These are phyloP conservation scores for Pichia insulana DNA, from an alignment of 805 yeast genomes.

Conservation along the genomic window DNA sequence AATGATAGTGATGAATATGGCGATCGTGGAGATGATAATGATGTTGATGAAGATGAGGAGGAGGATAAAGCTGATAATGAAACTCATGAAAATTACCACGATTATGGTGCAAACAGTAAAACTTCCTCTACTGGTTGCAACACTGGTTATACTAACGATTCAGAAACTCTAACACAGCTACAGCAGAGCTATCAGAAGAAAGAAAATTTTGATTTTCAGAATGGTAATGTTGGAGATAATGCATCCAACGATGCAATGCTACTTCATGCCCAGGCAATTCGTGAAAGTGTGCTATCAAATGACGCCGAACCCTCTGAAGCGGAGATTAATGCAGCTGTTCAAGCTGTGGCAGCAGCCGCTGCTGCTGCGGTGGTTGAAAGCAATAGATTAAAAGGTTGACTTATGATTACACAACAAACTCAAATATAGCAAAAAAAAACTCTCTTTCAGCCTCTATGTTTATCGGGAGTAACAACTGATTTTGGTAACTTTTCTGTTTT, in stretches of 20 bases:
- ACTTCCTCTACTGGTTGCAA: no score
- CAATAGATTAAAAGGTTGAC: neutral
- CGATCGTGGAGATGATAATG: neutral
- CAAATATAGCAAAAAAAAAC: neutral
- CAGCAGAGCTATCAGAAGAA: neutral
- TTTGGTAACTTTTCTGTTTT: conserved; percentile 2
- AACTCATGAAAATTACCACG: no score
- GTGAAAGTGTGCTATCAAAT: conserved; percentile 2
- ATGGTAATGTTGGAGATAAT: conserved; percentile 4
- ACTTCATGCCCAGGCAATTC: conserved; percentile 8
- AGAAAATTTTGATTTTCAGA: neutral
- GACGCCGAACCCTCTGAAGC: conserved; percentile 4
- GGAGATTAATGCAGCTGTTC: conserved; percentile 13
- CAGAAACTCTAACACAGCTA: no score
- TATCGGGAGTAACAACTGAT: neutral
- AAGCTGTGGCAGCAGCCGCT: conserved; percentile 10
- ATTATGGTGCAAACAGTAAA: no score
- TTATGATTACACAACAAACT: neutral
- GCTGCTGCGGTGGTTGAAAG: conserved; percentile 15
- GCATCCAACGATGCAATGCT: conserved; percentile 7
- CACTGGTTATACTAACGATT: no score
- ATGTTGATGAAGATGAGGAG: neutral
- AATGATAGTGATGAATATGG: conserved; percentile 6
- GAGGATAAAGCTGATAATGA: neutral
- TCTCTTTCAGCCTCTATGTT: neutral